Base-by-base conservation (phyloP, 1,284 basidiomycete genomes). In the Gastroboletus turbinatus region DNA sequence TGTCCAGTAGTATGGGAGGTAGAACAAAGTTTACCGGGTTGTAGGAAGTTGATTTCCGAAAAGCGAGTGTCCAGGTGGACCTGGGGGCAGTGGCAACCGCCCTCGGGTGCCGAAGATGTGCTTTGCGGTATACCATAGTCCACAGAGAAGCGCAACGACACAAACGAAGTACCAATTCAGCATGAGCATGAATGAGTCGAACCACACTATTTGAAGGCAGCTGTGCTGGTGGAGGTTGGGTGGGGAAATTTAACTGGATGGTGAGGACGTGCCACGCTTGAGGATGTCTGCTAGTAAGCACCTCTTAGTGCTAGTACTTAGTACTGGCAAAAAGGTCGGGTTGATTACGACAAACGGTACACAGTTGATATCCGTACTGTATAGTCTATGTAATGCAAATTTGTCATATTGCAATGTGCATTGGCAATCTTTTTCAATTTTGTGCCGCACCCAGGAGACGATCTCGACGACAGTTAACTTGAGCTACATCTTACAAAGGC, bases 391-490 rank as follows among this genome's bases (percentile, higher is more conserved):
- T n/a, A n/a, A n/a, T n/a, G n/a, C n/a, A n/a, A n/a, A n/a, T n/a
- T n/a, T n/a, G n/a, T n/a, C n/a, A n/a, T n/a, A n/a, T n/a, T n/a
- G n/a, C n/a, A n/a, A n/a, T n/a, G n/a, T n/a, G n/a, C n/a, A n/a
- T n/a, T n/a, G n/a, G n/a, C n/a, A n/a, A n/a, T n/a, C n/a, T n/a
- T n/a, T n/a, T n/a, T n/a, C n/a, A n/a, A n/a, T n/a, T 42, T 53
- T 53, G 47, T 72, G 71, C 17, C 47, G 61, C 62, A 54, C 56
- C 60, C 72, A 44, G 56, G 35, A 38, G 67, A 58, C 19, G 70
- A 65, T 39, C 46, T 64, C 2, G 40, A 42, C 27, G 58, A 29
- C n/a, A n/a, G n/a, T n/a, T 17, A 69, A 39, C 58, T 52, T 73
- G 58, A 73, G 52, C 11, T 58, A 61, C 68, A 73, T 72, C 25